Evolutionary conservation across 2,329 filamentous ascomycete species (phyloP).

Genomic region (Cladosporium sp.): DNA sequence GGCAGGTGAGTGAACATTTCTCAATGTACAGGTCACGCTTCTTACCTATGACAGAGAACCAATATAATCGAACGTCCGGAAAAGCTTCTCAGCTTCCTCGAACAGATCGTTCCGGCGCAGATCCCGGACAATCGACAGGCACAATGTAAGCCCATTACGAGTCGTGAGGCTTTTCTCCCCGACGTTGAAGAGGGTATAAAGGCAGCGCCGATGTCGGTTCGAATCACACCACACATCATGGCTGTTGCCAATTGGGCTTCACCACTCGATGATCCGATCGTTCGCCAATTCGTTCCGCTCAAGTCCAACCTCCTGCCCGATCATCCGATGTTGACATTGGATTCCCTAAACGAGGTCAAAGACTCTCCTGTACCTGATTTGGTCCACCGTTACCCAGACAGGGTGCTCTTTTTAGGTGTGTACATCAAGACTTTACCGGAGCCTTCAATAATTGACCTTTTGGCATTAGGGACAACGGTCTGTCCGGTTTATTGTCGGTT

Average conservation of each 20-base stretch:
- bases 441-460: neutral
- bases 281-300: slow-evolving; percentile 57
- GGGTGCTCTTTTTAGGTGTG: slow-evolving; percentile 57
- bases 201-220: slow-evolving; percentile 55
- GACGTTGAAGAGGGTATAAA: slow-evolving; percentile 52
- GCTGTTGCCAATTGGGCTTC: slow-evolving; percentile 56
- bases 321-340: slow-evolving; percentile 51
- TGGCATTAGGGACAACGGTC: slow-evolving; percentile 49
- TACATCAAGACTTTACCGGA: neutral
- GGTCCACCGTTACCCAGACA: slow-evolving; percentile 61
- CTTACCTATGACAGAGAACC: slow-evolving; percentile 34
- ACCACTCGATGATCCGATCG: slow-evolving; percentile 55
- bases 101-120: slow-evolving; percentile 45
- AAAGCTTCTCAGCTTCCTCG: slow-evolving; percentile 48
- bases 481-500: slow-evolving; percentile 61
- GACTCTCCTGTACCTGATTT: slow-evolving; percentile 55
- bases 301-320: slow-evolving; percentile 50
- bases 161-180: slow-evolving; percentile 49
- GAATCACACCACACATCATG: slow-evolving; percentile 57
- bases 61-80: slow-evolving; percentile 47
- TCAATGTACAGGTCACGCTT: too few relatives aligned
- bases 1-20: too few relatives aligned
- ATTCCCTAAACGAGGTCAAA: slow-evolving; percentile 54
- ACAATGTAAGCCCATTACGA: slow-evolving; percentile 34
- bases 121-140: slow-evolving; percentile 38